These are phyloP conservation scores for Chrysanthemum makinoi DNA, from an alignment of 129 eudicot species.

Conservation along the genomic window DNA sequence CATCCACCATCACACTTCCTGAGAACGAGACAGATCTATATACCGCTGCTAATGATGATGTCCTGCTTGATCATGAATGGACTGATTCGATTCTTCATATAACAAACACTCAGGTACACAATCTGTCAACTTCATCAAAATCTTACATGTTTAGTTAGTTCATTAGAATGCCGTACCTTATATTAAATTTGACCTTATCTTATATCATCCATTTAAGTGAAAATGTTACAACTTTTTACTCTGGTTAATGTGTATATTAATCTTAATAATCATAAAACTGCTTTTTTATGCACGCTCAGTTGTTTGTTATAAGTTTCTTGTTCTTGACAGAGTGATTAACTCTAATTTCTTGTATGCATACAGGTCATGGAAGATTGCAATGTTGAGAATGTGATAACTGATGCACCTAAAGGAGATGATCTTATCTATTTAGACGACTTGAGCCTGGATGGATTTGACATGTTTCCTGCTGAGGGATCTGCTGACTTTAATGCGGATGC, in stretches of 20 bases:
- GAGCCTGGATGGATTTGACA: conserved; percentile 1
- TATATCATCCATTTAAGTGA: too few species aligned
- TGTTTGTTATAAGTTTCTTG: not conserved
- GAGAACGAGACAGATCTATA: conserved; percentile 11
- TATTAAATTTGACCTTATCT: too few species aligned
- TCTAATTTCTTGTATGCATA: not conserved
- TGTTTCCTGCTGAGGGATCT: not conserved
- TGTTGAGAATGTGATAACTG: conserved; percentile 4
- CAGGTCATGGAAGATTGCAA: conserved; percentile 16
- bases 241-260: not conserved
- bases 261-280: not conserved
- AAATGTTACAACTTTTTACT: too few species aligned
- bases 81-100: conserved; percentile 22
- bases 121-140: conserved; percentile 4
- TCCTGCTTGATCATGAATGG: conserved; percentile 5
- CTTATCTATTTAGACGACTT: conserved; percentile 13
- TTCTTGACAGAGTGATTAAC: not conserved
- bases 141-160: not conserved
- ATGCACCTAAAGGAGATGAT: conserved; percentile 3
- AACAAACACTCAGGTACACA: conserved; percentile 35
- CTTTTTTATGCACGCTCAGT: not conserved
- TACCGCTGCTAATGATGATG: conserved; percentile 10
- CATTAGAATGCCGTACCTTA: not conserved
- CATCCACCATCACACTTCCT: conserved; percentile 21
- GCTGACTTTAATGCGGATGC: not conserved